phyloP scores from a whole-genome alignment of 225 moss, liverwort and hornwort species.

The Anthoceros angustus region DNA sequence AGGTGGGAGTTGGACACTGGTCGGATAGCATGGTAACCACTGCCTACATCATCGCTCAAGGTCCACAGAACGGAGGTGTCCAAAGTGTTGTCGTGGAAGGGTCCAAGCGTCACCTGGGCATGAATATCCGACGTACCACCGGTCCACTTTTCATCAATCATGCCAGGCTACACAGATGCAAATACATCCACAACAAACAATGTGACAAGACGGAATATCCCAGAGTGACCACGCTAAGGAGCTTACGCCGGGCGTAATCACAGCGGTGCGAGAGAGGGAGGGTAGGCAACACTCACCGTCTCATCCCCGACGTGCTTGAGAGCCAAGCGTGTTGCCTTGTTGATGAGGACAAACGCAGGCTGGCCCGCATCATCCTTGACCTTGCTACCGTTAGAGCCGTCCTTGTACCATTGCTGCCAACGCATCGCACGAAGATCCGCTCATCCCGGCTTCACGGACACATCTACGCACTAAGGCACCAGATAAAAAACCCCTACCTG shows the following conservation, averaged over 20 bases:
- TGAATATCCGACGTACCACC: background rate
- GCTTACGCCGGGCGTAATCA: background rate
- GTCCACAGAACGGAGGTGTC: slow-evolving; percentile 29
- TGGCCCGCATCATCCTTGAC: slow-evolving; percentile 13
- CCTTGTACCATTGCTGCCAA: slow-evolving; percentile 12
- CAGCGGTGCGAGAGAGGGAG: background rate
- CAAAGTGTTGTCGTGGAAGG: slow-evolving; percentile 10
- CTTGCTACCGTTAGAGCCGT: slow-evolving; percentile 7
- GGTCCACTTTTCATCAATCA: slow-evolving; percentile 4
- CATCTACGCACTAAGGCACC: background rate
- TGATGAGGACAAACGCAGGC: slow-evolving; percentile 11
- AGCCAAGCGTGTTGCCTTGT: slow-evolving; percentile 4
- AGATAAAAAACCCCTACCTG: background rate
- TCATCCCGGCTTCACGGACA: no score
- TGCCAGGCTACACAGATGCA: background rate
- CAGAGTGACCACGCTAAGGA: background rate
- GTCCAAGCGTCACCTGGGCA: slow-evolving; percentile 23
- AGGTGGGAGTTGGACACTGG: slow-evolving; percentile 19
- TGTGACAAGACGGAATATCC: background rate
- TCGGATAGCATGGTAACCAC: slow-evolving; percentile 17
- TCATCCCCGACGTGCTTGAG: slow-evolving; percentile 2
- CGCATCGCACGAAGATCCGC: background rate
- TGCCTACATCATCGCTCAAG: slow-evolving; percentile 18
- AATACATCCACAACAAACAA: background rate
- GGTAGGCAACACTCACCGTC: background rate